Evolutionary conservation across 2,329 filamentous ascomycete genomes (phyloP), one percentile per base, ranked within the genome.

Genomic region (Neoarthrinium moseri): DNA sequence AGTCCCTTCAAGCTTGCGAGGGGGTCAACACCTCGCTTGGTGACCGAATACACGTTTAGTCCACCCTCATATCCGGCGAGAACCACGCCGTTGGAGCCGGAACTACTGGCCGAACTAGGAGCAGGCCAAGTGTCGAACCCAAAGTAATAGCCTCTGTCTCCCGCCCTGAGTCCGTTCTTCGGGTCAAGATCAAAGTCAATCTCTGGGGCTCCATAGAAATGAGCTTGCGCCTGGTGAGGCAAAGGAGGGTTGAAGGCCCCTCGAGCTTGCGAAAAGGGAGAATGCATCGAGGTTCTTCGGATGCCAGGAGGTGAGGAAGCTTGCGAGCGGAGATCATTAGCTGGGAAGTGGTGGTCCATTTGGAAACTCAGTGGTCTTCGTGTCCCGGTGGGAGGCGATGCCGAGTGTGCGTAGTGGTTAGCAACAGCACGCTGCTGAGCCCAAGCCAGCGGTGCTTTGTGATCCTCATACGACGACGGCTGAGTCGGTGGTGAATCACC

Each of bases 41-140:
- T 81, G 23, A 95, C 77, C 17, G 81, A 75, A 53, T 89, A 85
- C 13, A 96, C 78, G 52, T 92, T 86, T 40, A 96, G 62, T 1
- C 85, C 85, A 33, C 89, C 89, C 61, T 95, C 87, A 54, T 84
- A 90, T 2, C 91, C 91, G 7, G 89, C 80, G 4, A 96, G 66
- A 35, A 91, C 72, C 21, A 88, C 81, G 63, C 86, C 85, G 58
- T 87, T 78, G 44, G 70, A 68, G 26, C 70, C 70, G 45, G 66
- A 57, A 13, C 55, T 54, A 43, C 64, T 62, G 43, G 68, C 63
- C 6, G 59, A 56, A 32, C 58, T 55, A 4, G 66, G 63, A n/a
- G 69, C 64, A 2, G 78, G 75, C 34, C 95, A 72, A 3, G 75
- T 83, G 62, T 96, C 91, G 57, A 95, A 91, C 5, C 86, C 84